phyloP scores from a whole-genome alignment of 345 rosid species.

The Carallia brachiata region DNA sequence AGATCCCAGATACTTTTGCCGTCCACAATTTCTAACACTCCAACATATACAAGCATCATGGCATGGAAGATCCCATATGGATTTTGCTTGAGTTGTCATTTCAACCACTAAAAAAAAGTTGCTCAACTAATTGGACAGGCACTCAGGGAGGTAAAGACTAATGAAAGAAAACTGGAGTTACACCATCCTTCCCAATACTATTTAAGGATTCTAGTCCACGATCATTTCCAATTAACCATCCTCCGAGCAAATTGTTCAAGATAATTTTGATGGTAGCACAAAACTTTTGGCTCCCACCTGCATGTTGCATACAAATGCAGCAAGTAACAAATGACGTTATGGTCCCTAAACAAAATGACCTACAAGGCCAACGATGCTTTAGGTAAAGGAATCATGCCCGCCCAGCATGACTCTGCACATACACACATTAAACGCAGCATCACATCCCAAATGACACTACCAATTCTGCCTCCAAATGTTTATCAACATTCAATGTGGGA shows the following conservation, averaged over 20 bases:
- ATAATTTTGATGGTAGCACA: neutral
- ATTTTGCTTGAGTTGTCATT: neutral
- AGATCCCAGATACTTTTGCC: neutral
- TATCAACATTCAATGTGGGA: neutral
- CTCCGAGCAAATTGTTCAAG: neutral
- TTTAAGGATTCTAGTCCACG: neutral
- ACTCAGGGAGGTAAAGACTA: neutral
- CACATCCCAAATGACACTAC: neutral
- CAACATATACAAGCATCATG: neutral
- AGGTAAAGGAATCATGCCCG: neutral
- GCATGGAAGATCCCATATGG: neutral
- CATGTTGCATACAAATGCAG: neutral
- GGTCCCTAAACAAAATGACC: neutral
- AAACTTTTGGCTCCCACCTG: constrained; percentile 2
- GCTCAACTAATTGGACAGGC: neutral
- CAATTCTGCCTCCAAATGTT: neutral
- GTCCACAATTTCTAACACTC: neutral
- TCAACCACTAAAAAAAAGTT: neutral
- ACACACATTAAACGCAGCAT: neutral
- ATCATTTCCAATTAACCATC: neutral
- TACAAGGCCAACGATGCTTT: neutral
- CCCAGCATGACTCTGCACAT: neutral
- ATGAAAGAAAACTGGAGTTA: neutral
- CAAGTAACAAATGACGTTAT: neutral
- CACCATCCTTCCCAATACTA: neutral